Evolutionary conservation across 257 asterid genomes (phyloP).

Genomic region (Hygrophila difformis): DNA sequence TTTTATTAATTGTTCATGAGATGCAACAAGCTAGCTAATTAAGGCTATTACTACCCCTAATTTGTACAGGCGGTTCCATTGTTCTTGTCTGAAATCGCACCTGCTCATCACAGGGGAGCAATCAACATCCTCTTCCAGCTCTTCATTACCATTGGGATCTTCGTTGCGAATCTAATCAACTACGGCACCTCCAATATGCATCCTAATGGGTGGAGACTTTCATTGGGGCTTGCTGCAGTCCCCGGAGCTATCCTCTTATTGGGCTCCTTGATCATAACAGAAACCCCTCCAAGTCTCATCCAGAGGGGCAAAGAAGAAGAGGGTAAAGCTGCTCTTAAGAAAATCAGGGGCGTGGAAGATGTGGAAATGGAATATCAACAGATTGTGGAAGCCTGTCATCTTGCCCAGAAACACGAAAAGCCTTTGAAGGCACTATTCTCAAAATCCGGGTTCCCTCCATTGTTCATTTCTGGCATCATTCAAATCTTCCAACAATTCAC

Average conservation of each 20-base stretch:
- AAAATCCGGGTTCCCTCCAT: slow-evolving; percentile 31
- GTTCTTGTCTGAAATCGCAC: slow-evolving; percentile 89
- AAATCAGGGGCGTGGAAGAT: slow-evolving; percentile 64
- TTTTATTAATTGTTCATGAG: background rate
- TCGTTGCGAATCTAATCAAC: slow-evolving; percentile 76
- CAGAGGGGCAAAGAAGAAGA: slow-evolving; percentile 65
- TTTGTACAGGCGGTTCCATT: slow-evolving; percentile 73
- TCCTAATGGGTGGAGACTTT: slow-evolving; percentile 61
- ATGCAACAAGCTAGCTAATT: no score
- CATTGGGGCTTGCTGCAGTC: slow-evolving; percentile 76
- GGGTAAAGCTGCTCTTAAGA: slow-evolving; percentile 62
- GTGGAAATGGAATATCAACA: slow-evolving; percentile 69
- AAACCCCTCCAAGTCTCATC: slow-evolving; percentile 78
- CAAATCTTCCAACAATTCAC: slow-evolving; percentile 66
- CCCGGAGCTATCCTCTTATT: slow-evolving; percentile 64
- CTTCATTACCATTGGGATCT: slow-evolving; percentile 72
- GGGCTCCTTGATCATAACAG: slow-evolving; percentile 62
- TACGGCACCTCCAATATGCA: slow-evolving; percentile 61
- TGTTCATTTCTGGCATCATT: no score
- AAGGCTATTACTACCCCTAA: no score
- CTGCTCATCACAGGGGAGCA: slow-evolving; percentile 89
- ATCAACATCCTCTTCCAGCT: slow-evolving; percentile 90
- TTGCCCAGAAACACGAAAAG: slow-evolving; percentile 67
- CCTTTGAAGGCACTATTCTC: slow-evolving; percentile 82
- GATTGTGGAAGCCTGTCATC: slow-evolving; percentile 68